phyloP scores from a whole-genome alignment of 306 rosid species.

The Cucurbita ficifolia region DNA sequence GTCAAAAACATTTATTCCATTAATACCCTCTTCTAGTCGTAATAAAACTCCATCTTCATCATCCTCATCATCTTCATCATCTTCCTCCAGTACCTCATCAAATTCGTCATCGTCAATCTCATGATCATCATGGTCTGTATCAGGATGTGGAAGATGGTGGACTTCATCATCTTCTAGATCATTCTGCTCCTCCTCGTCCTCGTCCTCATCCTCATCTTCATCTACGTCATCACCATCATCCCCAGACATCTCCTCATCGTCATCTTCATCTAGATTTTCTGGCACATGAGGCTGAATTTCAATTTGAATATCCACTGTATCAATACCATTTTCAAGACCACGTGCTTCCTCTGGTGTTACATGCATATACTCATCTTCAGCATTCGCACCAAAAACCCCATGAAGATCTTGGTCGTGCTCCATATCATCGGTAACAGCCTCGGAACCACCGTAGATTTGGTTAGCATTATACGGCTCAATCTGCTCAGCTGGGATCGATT shows the following conservation, averaged over 20 bases:
- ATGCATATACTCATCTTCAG: conserved; percentile 78
- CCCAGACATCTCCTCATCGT: conserved; percentile 92
- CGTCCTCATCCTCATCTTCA: conserved; percentile 67
- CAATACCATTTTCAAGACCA: conserved; percentile 54
- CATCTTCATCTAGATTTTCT: conserved; percentile 65
- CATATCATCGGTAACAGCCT: conserved; percentile 90
- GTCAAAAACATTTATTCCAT: conserved; percentile 89
- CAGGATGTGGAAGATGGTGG: conserved; percentile 84
- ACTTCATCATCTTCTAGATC: conserved; percentile 79
- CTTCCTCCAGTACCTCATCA: conserved; percentile 90
- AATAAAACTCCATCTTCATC: conserved; percentile 87
- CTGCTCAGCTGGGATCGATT: conserved; percentile 42
- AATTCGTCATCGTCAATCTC: conserved; percentile 87
- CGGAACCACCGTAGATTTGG: conserved; percentile 74
- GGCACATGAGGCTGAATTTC: conserved; percentile 70
- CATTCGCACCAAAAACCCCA: conserved; percentile 50
- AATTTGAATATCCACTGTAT: conserved; percentile 48
- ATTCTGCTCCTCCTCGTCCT: conserved; percentile 84
- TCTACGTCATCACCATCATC: conserved; percentile 90
- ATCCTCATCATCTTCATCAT: conserved; percentile 92
- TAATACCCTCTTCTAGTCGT: conserved; percentile 93
- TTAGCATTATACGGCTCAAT: conserved; percentile 41
- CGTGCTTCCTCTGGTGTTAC: conserved; percentile 59
- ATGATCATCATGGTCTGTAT: conserved; percentile 88
- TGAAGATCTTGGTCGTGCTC: conserved; percentile 89